Conservation (phyloP, 73 alveolate species). For the Blepharisma japonicum region DNA sequence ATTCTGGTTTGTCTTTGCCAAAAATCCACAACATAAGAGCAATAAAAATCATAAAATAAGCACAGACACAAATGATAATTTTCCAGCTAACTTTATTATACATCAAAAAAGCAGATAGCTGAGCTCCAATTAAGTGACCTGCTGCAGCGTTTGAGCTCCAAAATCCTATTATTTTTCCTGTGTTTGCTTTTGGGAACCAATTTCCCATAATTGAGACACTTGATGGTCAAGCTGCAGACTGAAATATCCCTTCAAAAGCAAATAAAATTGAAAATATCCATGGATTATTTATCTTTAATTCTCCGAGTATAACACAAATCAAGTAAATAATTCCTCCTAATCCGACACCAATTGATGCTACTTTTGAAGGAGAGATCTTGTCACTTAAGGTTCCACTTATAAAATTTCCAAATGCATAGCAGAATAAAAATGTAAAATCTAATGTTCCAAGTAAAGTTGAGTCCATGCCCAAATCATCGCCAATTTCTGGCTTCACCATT, state of each 20-base stretch:
- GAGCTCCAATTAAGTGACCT: constrained; percentile 13
- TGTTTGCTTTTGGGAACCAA: constrained; percentile 20
- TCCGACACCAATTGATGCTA: background rate
- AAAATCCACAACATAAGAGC: background rate
- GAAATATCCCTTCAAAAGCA: constrained; percentile 19
- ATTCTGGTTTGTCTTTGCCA: background rate
- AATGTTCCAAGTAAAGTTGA: constrained; percentile 8
- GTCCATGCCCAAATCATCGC: background rate
- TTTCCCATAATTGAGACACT: constrained; percentile 3
- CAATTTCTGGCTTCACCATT: background rate
- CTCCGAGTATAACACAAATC: background rate
- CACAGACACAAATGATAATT: background rate
- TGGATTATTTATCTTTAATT: background rate
- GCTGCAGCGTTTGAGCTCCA: constrained; percentile 10
- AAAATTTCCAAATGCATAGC: constrained; percentile 8
- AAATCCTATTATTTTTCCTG: background rate
- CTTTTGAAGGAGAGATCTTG: background rate
- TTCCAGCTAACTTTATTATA: background rate
- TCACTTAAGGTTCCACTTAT: constrained; percentile 8
- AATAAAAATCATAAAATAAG: background rate
- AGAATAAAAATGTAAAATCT: background rate
- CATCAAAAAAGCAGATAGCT: background rate
- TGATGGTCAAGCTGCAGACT: constrained; percentile 25
- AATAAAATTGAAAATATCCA: background rate
- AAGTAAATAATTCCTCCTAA: constrained; percentile 8